Base-by-base conservation (phyloP, 2,329 filamentous ascomycete species). In the Clonostachys solani region DNA sequence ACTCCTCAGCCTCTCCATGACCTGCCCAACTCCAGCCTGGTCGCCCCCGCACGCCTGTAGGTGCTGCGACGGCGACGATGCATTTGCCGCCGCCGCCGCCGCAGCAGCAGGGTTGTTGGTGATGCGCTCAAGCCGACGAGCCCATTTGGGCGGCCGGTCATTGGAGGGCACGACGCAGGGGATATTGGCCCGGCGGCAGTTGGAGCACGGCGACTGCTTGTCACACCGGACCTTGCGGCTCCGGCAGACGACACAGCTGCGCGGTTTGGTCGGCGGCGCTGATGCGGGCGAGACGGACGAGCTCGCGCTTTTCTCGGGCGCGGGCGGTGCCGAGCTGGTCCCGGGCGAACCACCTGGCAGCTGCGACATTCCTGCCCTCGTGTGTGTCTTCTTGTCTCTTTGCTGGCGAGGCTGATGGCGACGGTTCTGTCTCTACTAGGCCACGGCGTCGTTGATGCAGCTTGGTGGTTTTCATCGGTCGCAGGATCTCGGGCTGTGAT, bases 181-280 rank as follows among this genome's bases (percentile, higher is more conserved):
- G 38, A 81, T 78, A 44, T 72, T 69, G 12, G 72, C 77, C 5
- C 72, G 69, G 10, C 72, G 73, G 54, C 78, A 82, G 52, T 80
- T 81, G 5, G 77, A 75, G 52, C 79, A 82, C 2, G 78, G 78
- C 5, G 71, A 73, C 40, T 64, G 60, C 58, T 80, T 81, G 56
- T 81, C 75, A 58, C 79, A 83, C 41, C 76, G 74, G 5, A 82
- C 78, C 52, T 81, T 81, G 42, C 78, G 76, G 34, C 60, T 65
- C 40, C 78, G 69, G 50, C 78, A 82, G 5, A 72, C 66, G 5
- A 74, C 64, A 45, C 75, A 79, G 56, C 74, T 77, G 45, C 74
- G 72, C 44, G 57, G 59, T 53, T 75, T 71, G 36, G 50, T 12
- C 42, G 49, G 43, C 23, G 40, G 35, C 33, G 50, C 23, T 29